A percentile compares a stretch with the other conserved stretches of the same genome.
Evolutionary conservation across 257 asterid genomes (phyloP).

Genomic region (Solanum habrochaites): DNA sequence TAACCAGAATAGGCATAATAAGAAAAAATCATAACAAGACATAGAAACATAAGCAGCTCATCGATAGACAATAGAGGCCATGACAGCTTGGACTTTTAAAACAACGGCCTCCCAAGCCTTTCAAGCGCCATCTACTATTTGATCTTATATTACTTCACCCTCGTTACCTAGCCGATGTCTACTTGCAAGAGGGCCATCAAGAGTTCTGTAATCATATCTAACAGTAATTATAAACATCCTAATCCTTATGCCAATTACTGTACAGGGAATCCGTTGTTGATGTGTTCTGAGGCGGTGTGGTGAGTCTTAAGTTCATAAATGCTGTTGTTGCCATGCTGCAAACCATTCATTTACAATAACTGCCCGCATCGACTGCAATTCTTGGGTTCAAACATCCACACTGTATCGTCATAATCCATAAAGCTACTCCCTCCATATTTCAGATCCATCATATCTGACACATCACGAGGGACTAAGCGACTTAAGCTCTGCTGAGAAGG

Average conservation of each 20-base stretch:
- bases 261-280: conserved; percentile 51
- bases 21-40: background rate
- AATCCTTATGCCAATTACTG: conserved; percentile 2
- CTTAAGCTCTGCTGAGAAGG: conserved; percentile 10
- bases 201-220: background rate
- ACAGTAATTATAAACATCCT: background rate
- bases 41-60: background rate
- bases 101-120: background rate
- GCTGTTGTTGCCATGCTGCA: conserved; percentile 64
- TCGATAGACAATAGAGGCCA: background rate
- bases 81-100: background rate
- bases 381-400: conserved; percentile 9
- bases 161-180: background rate
- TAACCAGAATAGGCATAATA: background rate
- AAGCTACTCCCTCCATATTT: conserved; percentile 20
- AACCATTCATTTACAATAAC: conserved; percentile 22
- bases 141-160: background rate
- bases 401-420: conserved; percentile 54
- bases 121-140: background rate
- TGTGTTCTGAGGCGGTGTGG: conserved; percentile 39
- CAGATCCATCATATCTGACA: conserved; percentile 49
- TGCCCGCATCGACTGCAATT: background rate
- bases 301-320: conserved; percentile 41
- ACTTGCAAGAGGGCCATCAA: background rate
- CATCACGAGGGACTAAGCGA: conserved; percentile 5